Base-by-base conservation (phyloP, 1,284 basidiomycete genomes). In the Thelephora terrestris region DNA sequence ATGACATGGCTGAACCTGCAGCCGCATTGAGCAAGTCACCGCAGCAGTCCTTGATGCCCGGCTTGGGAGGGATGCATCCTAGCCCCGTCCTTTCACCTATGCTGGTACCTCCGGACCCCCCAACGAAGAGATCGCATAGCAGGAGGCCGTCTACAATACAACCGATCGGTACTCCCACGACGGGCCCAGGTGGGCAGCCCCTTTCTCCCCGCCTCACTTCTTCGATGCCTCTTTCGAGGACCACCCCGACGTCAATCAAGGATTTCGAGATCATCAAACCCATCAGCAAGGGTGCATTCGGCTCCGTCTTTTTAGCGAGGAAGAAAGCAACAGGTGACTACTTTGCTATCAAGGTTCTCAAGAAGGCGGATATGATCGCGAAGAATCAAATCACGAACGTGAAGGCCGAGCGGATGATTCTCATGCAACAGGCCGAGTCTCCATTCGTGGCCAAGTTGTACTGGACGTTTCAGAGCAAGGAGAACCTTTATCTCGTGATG, bases 381-480 rank as follows among this genome's bases (percentile, higher is more conserved):
- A 99, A 99, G 78, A 99, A 99, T 71, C 96, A 99, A 68, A 96
- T 99, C 66, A 99, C 96, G 49, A 99, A 99, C 62, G 95, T 99
- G 65, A 99, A 98, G 70, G 96, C 96, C 3, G 96, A 99, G 70
- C 80, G 96, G 49, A 98, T 95, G 81, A 99, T 99, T 61, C 76
- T 99, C 56, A 99, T 99, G 96, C 95, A 93, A 63, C 95, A 99
- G 65, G 90, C 96, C 0, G 93, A 97, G 66, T 97, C 94, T 10
- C 94, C 96, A n/a, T 98, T 99, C 70, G 95, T 99, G 43, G 93
- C 94, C 25, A 95, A 97, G 69, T 74, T 99, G 29, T 99, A 91
- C 72, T 99, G 96, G 69, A 98, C 96, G 32, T 99, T 99, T 74
- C 96, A 99, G 70, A 97, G 94, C 78, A 92, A 94, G 68, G 93